These are phyloP conservation scores for Talaromyces sp. DNA, from an alignment of 2,329 filamentous ascomycete genomes.

Conservation along the genomic window DNA sequence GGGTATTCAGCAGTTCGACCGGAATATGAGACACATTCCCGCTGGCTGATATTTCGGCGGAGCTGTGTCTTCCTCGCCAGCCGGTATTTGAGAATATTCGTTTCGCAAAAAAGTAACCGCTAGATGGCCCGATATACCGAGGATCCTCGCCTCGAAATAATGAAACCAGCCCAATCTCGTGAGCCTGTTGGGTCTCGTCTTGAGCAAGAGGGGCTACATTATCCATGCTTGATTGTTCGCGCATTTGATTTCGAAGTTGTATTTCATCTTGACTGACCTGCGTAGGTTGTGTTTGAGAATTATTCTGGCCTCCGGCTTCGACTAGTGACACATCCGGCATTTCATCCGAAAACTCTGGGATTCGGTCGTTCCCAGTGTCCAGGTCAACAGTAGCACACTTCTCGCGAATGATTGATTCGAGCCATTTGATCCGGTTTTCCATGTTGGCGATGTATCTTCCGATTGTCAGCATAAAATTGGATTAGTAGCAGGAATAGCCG, in stretches of 20 bases:
- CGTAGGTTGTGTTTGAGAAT: not conserved
- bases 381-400: constrained; percentile 46
- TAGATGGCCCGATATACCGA: constrained; percentile 55
- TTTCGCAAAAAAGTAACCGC: constrained; percentile 53
- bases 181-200: constrained; percentile 31
- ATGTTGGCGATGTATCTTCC: constrained; percentile 37
- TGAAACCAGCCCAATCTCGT: constrained; percentile 54
- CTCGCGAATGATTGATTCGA: constrained; percentile 45
- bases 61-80: constrained; percentile 20
- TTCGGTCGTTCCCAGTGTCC: constrained; percentile 21
- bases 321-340: not conserved
- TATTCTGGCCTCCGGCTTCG: not conserved
- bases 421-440: constrained; percentile 44
- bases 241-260: not conserved
- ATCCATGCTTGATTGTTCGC: not conserved
- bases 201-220: not conserved
- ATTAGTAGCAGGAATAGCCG: not conserved
- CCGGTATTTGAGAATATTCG: constrained; percentile 45
- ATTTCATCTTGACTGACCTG: not conserved
- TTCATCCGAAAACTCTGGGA: constrained; percentile 18
- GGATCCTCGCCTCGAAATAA: constrained; percentile 46
- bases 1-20: constrained; percentile 28
- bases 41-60: constrained; percentile 1
- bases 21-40: constrained; percentile 24
- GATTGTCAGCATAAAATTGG: not conserved